Conservation (phyloP, 2,329 filamentous ascomycete species). For the Aspergillus uvarum region DNA sequence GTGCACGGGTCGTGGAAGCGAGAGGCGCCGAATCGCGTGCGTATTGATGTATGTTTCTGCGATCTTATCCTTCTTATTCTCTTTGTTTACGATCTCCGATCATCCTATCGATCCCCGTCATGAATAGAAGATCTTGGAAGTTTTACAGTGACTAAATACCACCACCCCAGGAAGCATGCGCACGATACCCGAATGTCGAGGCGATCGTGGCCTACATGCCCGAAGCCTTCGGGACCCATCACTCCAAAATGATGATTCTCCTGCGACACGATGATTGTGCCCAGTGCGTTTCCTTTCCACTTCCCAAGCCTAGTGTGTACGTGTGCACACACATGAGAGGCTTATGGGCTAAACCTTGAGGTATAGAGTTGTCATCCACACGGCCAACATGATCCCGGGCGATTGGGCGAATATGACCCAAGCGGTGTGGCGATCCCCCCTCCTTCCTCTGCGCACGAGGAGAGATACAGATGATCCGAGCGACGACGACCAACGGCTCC, state of each 20-base stretch:
- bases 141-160: neutral
- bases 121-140: too few relatives aligned
- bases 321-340: neutral
- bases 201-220: constrained; percentile 76
- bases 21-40: constrained; percentile 61
- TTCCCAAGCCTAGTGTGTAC: neutral
- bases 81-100: too few relatives aligned
- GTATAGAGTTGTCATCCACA: constrained; percentile 70
- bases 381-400: constrained; percentile 83
- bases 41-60: constrained; percentile 53
- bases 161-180: constrained; percentile 56
- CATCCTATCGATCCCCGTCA: too few relatives aligned
- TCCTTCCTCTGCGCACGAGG: constrained; percentile 55
- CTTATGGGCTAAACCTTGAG: neutral
- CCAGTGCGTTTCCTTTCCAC: constrained; percentile 49
- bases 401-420: constrained; percentile 91
- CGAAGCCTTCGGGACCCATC: constrained; percentile 82
- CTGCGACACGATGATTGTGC: constrained; percentile 73
- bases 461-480: neutral
- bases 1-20: constrained; percentile 67
- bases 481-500: constrained; percentile 19
- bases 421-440: constrained; percentile 74
- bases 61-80: neutral
- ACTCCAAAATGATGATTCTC: constrained; percentile 83
- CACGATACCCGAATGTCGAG: constrained; percentile 64